Evolutionary conservation across 371 early-diverging fungal genomes (phyloP).

Genomic region (Rozella allomycis): DNA sequence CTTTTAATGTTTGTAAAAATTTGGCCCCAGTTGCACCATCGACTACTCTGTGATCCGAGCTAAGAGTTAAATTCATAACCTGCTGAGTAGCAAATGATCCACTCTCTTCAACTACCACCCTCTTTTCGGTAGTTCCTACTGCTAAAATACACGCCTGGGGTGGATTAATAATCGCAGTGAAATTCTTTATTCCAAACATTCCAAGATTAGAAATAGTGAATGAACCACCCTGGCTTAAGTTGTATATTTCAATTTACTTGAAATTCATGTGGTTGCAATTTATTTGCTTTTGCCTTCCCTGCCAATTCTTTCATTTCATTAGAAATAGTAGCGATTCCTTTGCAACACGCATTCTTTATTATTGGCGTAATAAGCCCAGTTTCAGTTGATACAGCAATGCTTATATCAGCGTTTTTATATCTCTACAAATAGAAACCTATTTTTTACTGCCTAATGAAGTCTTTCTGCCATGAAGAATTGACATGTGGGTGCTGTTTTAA

Average conservation of each 20-base stretch:
- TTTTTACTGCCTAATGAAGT: slow-evolving; percentile 66
- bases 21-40: slow-evolving; percentile 87
- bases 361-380: slow-evolving; percentile 92
- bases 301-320: slow-evolving; percentile 65
- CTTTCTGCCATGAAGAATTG: slow-evolving; percentile 85
- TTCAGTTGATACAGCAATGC: slow-evolving; percentile 86
- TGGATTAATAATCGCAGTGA: slow-evolving; percentile 94
- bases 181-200: slow-evolving; percentile 81
- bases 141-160: slow-evolving; percentile 87
- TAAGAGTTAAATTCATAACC: slow-evolving; percentile 69
- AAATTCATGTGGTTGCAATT: slow-evolving; percentile 83
- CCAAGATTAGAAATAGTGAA: slow-evolving; percentile 96
- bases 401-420: slow-evolving; percentile 75
- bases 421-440: slow-evolving; percentile 9
- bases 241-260: slow-evolving; percentile 23
- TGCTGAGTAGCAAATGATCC: slow-evolving; percentile 33
- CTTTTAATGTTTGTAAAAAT: slow-evolving; percentile 75
- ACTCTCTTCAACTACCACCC: slow-evolving; percentile 51
- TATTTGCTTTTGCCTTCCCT: slow-evolving; percentile 58
- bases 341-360: slow-evolving; percentile 51
- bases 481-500: slow-evolving; percentile 82
- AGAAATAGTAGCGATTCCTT: slow-evolving; percentile 70
- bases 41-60: slow-evolving; percentile 86
- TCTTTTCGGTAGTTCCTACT: slow-evolving; percentile 61
- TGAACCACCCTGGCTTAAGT: slow-evolving; percentile 43